Conservation (phyloP, 2,329 filamentous ascomycete genomes). For the Colletotrichum sp. region DNA sequence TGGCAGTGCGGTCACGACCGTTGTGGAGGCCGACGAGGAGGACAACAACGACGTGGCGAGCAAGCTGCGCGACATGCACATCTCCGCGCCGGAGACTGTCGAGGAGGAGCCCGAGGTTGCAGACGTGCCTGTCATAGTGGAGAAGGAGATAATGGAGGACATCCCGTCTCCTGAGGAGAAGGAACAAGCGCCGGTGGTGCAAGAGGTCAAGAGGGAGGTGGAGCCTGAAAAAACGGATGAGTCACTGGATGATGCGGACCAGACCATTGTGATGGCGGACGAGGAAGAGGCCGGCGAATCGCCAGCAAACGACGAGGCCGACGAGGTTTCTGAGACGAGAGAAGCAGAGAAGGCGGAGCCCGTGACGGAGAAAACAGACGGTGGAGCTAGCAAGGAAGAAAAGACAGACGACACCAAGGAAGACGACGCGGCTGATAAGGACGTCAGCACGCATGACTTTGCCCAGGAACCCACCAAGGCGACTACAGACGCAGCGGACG, state of each 20-base stretch:
- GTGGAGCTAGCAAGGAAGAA: not conserved
- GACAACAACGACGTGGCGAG: constrained; percentile 56
- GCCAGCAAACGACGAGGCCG: not conserved
- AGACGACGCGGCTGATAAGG: not conserved
- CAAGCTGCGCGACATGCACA: constrained; percentile 50
- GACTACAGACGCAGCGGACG: constrained; percentile 18
- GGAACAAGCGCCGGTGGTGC: constrained; percentile 24
- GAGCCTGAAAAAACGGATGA: not conserved
- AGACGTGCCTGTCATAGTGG: constrained; percentile 47
- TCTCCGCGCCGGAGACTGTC: constrained; percentile 61
- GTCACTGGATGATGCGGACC: not conserved
- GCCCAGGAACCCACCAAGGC: constrained; percentile 29
- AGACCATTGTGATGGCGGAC: not conserved
- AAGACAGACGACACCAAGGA: constrained; percentile 4
- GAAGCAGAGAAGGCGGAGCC: not conserved
- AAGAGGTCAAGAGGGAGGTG: not conserved
- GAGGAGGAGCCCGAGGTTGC: constrained; percentile 53
- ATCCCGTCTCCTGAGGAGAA: constrained; percentile 22
- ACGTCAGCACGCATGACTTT: constrained; percentile 22
- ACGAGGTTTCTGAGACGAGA: constrained; percentile 17
- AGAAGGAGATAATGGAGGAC: constrained; percentile 32
- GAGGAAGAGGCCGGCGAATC: not conserved
- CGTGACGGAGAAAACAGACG: not conserved
- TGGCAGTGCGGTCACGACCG: constrained; percentile 79
- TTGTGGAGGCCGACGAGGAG: constrained; percentile 84